Base-by-base conservation (phyloP, 2,329 filamentous ascomycete species). In the Curvularia eragrostidis region DNA sequence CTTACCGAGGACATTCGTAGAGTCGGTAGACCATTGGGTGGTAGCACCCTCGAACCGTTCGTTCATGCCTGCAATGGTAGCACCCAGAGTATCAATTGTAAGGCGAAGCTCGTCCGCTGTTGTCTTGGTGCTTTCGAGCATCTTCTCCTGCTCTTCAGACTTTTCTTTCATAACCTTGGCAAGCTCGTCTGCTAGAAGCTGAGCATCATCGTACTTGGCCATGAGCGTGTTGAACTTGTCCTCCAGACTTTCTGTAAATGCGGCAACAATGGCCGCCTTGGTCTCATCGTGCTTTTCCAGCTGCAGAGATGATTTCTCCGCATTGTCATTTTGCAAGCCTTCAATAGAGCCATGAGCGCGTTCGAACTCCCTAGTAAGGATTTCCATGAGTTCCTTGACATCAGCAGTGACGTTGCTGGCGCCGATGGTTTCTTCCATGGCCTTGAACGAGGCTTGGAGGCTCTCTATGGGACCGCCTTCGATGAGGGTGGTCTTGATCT, bases 31-130 rank as follows among this genome's bases (percentile, higher is more conserved):
- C 84, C 94, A 90, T 77, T 93, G 94, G 70, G 96, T 91, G 55
- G 93, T 85, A 1, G 91, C 89, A 52, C 96, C 91, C 0, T 89
- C 91, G 52, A 97, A 87, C 6, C 88, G 89, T 34, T 74, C 73
- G 32, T 80, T 78, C 71, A 83, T 79, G 18, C 73, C 74, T 3
- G 80, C 80, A 39, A 83, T 74, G n/a, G 81, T 75, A 1, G 87
- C 87, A 7, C 92, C 91, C 46, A 97, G 88, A 0, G 91, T 93
- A 66, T 96, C 93, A 55, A 97, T 89, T 1, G 96, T 86, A 8
- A 91, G 80, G 75, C 91, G 94, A 57, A 98, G 85, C 66, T 98
- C 95, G 60, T 97, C 93, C 0, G 92, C 88, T 52, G 96, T 86
- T 4, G 85, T 83, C 77, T 93, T 97, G 24, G 90, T 94, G 59